Conservation (phyloP, 2,329 filamentous ascomycete species). For the Apiospora pterosperma region DNA sequence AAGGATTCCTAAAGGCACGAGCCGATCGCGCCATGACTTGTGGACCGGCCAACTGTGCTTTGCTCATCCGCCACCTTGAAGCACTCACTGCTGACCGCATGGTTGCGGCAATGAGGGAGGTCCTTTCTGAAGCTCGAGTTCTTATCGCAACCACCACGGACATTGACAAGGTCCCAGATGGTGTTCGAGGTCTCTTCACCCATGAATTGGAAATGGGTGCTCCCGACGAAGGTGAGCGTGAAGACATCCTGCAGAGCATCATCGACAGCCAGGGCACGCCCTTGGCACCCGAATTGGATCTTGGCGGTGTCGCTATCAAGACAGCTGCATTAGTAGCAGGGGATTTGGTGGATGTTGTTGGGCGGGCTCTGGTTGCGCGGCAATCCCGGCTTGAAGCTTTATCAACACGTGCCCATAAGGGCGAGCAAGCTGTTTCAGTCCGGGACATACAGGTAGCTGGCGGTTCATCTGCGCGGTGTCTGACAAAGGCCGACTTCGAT, state of each 20-base stretch:
- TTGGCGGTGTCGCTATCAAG: constrained; percentile 84
- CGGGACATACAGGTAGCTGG: constrained; percentile 87
- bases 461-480: constrained; percentile 71
- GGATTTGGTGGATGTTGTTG: constrained; percentile 90
- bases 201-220: constrained; percentile 93
- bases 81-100: constrained; percentile 89
- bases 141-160: constrained; percentile 93
- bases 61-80: constrained; percentile 88
- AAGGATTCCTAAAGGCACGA: constrained; percentile 82
- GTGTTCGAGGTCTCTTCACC: constrained; percentile 85
- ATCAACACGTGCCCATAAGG: constrained; percentile 43
- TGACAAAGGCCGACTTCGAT: constrained; percentile 84
- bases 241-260: constrained; percentile 78
- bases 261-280: constrained; percentile 72
- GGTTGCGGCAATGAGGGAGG: constrained; percentile 77
- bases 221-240: constrained; percentile 87
- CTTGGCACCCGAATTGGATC: constrained; percentile 79
- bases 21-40: constrained; percentile 88
- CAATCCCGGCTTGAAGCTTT: constrained; percentile 72
- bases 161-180: constrained; percentile 89
- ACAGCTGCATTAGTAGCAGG: constrained; percentile 94
- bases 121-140: constrained; percentile 75
- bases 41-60: constrained; percentile 75
- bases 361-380: constrained; percentile 78
- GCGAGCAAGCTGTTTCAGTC: constrained; percentile 52